phyloP scores from a whole-genome alignment of 371 early-diverging fungal genomes.

The Mortierella sp. region DNA sequence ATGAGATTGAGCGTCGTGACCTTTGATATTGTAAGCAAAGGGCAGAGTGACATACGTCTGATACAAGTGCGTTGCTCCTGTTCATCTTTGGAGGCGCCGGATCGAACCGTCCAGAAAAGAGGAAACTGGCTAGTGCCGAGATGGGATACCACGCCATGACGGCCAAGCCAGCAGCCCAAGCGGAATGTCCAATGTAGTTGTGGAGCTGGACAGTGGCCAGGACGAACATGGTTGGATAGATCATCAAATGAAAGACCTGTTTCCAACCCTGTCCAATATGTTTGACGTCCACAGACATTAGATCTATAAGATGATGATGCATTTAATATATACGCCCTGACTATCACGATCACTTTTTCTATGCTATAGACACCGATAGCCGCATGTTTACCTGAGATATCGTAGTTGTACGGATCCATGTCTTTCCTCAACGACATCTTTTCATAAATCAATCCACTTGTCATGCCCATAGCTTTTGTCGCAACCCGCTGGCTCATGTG shows the following conservation, averaged over 20 bases:
- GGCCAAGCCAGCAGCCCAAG: conserved; percentile 38
- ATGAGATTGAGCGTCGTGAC: not conserved
- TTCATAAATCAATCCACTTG: conserved; percentile 42
- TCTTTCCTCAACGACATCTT: conserved; percentile 50
- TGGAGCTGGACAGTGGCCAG: conserved; percentile 43
- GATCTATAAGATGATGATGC: too few species aligned
- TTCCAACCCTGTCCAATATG: conserved; percentile 53
- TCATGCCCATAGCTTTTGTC: conserved; percentile 53
- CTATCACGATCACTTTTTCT: not conserved
- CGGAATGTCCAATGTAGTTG: conserved; percentile 41
- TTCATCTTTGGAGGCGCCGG: conserved; percentile 29
- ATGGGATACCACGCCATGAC: conserved; percentile 52
- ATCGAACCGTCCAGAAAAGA: conserved; percentile 53
- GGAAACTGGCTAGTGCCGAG: conserved; percentile 47
- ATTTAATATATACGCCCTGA: not conserved
- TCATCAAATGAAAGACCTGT: conserved; percentile 39
- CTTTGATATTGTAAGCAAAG: not conserved
- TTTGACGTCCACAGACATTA: conserved; percentile 42
- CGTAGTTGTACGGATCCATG: conserved; percentile 52
- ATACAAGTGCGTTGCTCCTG: conserved; percentile 41
- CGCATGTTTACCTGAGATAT: conserved; percentile 32
- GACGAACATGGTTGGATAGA: conserved; percentile 33
- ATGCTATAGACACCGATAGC: too few species aligned
- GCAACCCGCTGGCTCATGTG: conserved; percentile 47
- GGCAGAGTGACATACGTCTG: conserved; percentile 27